Evolutionary conservation across 768 basidiomycete genomes (phyloP).

Genomic region (Scleroderma bovista): DNA sequence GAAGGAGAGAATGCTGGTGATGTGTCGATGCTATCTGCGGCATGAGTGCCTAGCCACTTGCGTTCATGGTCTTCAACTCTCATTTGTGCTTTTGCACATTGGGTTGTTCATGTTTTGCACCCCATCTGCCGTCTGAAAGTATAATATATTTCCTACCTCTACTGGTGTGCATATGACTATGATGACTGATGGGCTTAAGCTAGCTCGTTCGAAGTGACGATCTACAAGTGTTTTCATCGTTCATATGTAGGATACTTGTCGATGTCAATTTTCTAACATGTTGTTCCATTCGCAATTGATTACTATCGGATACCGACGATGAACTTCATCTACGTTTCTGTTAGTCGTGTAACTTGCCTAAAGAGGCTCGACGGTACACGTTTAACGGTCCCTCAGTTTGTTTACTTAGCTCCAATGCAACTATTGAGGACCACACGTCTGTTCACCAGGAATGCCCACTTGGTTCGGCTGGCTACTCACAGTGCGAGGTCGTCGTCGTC

Average conservation of each 20-base stretch:
- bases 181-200: background rate
- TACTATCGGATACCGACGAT: too few species aligned
- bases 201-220: background rate
- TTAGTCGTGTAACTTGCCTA: too few species aligned
- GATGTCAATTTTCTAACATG: background rate
- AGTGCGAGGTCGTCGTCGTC: background rate
- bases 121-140: slow-evolving; percentile 15
- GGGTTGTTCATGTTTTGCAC: slow-evolving; percentile 15
- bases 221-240: background rate
- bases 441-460: background rate
- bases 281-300: background rate
- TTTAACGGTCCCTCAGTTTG: too few species aligned
- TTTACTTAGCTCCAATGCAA: background rate
- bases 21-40: slow-evolving; percentile 37
- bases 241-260: background rate
- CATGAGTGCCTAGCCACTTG: slow-evolving; percentile 15
- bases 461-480: too few species aligned
- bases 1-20: slow-evolving; percentile 28
- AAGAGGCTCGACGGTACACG: too few species aligned
- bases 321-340: too few species aligned
- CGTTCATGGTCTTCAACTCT: slow-evolving; percentile 4
- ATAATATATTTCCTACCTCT: slow-evolving; percentile 7
- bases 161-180: slow-evolving; percentile 21
- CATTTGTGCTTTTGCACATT: slow-evolving; percentile 2
- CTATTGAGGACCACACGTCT: background rate